phyloP scores from a whole-genome alignment of 768 basidiomycete species.

The Psilocybe cubensis region DNA sequence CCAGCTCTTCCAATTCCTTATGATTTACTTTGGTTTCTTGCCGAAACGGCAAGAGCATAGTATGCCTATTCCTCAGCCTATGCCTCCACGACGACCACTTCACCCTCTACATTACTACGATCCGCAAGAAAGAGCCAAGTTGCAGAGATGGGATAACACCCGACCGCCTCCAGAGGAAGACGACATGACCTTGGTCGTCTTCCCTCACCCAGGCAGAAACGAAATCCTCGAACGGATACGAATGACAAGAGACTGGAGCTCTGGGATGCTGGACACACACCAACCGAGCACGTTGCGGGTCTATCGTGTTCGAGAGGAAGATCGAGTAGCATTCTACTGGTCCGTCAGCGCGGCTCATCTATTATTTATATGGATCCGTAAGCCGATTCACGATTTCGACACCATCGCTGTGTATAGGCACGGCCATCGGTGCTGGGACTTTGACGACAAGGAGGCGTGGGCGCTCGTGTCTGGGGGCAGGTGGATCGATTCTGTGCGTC shows the following conservation, averaged over 20 bases:
- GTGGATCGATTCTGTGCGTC: background rate
- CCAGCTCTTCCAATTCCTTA: slow-evolving; percentile 16
- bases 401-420: slow-evolving; percentile 19
- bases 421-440: slow-evolving; percentile 18
- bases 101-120: background rate
- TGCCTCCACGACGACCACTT: background rate
- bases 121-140: background rate
- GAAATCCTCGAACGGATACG: background rate
- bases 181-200: background rate
- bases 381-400: slow-evolving; percentile 18
- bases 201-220: background rate
- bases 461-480: background rate
- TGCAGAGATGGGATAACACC: background rate
- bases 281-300: background rate
- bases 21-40: slow-evolving; percentile 11
- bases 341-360: slow-evolving; percentile 5
- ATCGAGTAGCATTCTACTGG: background rate
- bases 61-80: background rate
- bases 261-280: background rate
- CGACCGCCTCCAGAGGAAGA: background rate
- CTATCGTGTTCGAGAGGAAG: background rate
- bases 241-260: background rate
- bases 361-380: slow-evolving; percentile 7
- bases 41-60: slow-evolving; percentile 2
- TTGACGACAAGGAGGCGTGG: slow-evolving; percentile 9